Conservation (phyloP, 225 moss, liverwort and hornwort genomes). For the Polytrichum commune region DNA sequence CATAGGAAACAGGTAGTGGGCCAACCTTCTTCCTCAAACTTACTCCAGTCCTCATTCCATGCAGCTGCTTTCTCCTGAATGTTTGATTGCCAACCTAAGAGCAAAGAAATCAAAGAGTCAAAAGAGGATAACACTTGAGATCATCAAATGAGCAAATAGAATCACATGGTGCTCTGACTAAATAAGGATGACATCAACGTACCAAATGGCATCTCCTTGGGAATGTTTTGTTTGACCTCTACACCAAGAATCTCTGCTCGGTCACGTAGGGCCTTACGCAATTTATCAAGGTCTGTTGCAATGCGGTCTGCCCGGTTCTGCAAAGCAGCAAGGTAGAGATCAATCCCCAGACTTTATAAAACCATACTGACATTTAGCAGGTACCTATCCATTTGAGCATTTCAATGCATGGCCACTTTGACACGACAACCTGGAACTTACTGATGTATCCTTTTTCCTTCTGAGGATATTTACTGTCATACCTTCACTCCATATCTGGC, state of each 20-base stretch:
- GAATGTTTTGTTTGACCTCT: slow-evolving; percentile 66
- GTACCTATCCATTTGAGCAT: no score
- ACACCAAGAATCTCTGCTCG: slow-evolving; percentile 74
- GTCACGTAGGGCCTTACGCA: slow-evolving; percentile 89
- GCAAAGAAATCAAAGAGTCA: no score
- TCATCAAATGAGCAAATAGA: no score
- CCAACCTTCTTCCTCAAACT: slow-evolving; percentile 87
- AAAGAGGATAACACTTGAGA: no score
- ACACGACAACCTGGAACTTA: no score
- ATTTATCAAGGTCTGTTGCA: slow-evolving; percentile 74
- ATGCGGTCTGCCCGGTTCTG: slow-evolving; percentile 88
- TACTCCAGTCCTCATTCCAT: slow-evolving; percentile 94
- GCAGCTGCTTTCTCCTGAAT: slow-evolving; percentile 80
- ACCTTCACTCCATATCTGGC: background rate
- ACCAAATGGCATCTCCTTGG: slow-evolving; percentile 89
- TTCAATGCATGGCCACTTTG: no score
- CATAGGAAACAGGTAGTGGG: background rate
- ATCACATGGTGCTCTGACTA: no score
- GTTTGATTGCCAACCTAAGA: slow-evolving; percentile 80
- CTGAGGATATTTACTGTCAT: background rate
- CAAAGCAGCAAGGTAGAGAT: slow-evolving; percentile 7
- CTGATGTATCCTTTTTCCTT: background rate
- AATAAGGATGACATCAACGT: slow-evolving; percentile 2
- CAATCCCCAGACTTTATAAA: background rate
- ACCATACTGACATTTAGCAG: background rate